Evolutionary conservation across 1,284 basidiomycete species (phyloP), one percentile per base, ranked within the genome.

Genomic region (Phlebopus sp.): DNA sequence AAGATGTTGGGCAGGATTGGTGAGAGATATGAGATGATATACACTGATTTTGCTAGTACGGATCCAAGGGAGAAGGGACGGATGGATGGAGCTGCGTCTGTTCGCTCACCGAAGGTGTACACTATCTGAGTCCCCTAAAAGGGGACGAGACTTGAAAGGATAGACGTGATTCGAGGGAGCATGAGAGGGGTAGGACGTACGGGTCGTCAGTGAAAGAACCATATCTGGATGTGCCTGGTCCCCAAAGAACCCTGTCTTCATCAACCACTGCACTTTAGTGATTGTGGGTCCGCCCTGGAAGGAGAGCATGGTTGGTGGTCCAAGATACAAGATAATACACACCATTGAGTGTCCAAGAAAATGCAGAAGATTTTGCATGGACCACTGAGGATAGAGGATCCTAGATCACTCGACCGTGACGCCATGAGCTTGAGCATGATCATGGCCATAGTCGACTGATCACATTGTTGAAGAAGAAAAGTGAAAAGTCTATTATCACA

Each of bases 271-370:
- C 25, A 80, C 59, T 52, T 79, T 77, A 19, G 70, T 60, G 37
- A 79, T 69, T 5, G 76, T 79, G 1, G 72, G 63, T 7, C 75
- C 77, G n/a, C 78, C 77, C 76, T 78, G 38, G 15, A 37, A 17
- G 27, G n/a, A n/a, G n/a, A n/a, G n/a, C n/a, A n/a, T n/a, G n/a
- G 35, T 27, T 27, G 1, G 30, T 17, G 9, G 32, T 35, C 15
- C 19, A 30, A 41, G 29, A 34, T 40, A 21, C 27, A 17, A 31
- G 35, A 30, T 15, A 42, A 13, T 23, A 52, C 68, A 30, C 55
- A 76, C 78, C 42, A 81, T 66, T 1, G 78, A 80, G 59, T 81
- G 77, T 1, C 76, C 79, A 1, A 82, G 49, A 49, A 82, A 78
- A 59, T 81, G 79, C 10, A 79, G 58, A 0, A 77, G 77, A 3